Conservation (phyloP, 352 stramenopile genomes). For the Phytophthora pisi region DNA sequence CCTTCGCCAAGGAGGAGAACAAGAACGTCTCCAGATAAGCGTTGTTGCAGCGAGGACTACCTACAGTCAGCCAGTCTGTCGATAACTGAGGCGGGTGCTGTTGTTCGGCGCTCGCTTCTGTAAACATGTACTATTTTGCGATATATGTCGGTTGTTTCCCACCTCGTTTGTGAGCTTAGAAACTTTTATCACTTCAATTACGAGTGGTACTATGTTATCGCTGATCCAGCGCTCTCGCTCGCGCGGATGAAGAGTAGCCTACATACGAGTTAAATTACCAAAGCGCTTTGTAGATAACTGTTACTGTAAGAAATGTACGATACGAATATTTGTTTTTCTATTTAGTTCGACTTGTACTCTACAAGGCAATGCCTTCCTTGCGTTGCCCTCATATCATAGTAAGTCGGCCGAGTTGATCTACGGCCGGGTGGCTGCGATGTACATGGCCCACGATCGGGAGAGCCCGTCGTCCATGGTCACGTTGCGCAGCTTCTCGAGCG, state of each 20-base stretch:
- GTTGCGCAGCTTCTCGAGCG: conserved; percentile 62
- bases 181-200: too few relatives aligned
- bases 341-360: conserved; percentile 31
- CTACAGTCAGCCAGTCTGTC: too few relatives aligned
- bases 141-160: too few relatives aligned
- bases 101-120: neutral
- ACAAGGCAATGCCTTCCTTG: conserved; percentile 13
- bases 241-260: too few relatives aligned
- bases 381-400: conserved; percentile 26
- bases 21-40: conserved; percentile 39
- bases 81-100: conserved; percentile 1
- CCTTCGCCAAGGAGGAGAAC: conserved; percentile 64
- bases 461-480: conserved; percentile 74
- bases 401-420: conserved; percentile 19
- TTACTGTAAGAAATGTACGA: neutral
- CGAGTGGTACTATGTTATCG: too few relatives aligned
- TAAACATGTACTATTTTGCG: conserved; percentile 6
- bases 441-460: conserved; percentile 78
- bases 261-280: too few relatives aligned
- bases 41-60: neutral
- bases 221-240: too few relatives aligned
- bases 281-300: too few relatives aligned
- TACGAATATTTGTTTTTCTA: conserved; percentile 12
- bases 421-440: conserved; percentile 65
- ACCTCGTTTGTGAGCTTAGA: too few relatives aligned